phyloP scores from a whole-genome alignment of 2,329 filamentous ascomycete species.

The Ceratocystis huliohia region DNA sequence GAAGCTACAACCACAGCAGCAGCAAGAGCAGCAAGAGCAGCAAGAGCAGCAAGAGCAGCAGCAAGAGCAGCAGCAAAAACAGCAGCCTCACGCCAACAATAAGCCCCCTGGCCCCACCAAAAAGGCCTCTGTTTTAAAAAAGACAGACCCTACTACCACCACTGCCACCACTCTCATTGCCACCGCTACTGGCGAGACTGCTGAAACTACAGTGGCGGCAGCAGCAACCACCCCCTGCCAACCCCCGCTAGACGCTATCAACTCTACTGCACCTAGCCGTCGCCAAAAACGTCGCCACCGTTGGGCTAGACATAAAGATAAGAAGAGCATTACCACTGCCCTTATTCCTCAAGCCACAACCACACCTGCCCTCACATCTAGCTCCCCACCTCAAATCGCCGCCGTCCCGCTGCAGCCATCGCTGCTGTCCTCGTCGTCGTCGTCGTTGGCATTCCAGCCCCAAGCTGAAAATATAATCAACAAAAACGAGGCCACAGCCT shows the following conservation, averaged over 20 bases:
- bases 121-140: not conserved
- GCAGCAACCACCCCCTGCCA: not conserved
- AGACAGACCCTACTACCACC: not conserved
- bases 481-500: not conserved
- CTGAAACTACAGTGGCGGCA: not conserved
- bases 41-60: no score
- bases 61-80: not conserved
- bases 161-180: slow-evolving; percentile 1
- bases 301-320: not conserved
- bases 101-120: not conserved
- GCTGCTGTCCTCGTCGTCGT: not conserved
- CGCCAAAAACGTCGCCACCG: slow-evolving; percentile 1
- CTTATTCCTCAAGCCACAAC: not conserved
- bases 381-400: not conserved
- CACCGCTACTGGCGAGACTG: not conserved
- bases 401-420: not conserved
- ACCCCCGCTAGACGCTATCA: not conserved
- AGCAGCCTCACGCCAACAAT: not conserved
- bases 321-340: not conserved
- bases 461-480: not conserved
- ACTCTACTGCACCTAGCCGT: not conserved
- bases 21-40: no score
- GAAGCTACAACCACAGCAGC: not conserved
- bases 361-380: slow-evolving; percentile 7
- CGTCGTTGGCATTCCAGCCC: not conserved